phyloP scores from a whole-genome alignment of 2,329 filamentous ascomycete genomes.

The Thelonectria rubi region DNA sequence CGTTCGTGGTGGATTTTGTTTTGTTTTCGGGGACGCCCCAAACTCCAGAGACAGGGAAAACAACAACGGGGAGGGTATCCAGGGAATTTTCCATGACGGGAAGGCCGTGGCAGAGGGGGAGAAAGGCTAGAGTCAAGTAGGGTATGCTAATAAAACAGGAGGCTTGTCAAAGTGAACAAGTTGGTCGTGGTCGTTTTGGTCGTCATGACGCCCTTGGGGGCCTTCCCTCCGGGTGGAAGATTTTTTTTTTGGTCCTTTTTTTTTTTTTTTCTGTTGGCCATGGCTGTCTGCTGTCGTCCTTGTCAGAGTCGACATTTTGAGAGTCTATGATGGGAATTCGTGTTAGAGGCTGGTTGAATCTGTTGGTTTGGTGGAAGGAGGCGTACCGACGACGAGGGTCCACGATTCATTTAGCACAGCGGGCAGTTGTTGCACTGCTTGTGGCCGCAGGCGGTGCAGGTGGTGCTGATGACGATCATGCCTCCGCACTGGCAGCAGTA shows the following conservation, averaged over 20 bases:
- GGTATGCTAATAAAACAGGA: slow-evolving; percentile 1
- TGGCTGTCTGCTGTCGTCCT: too few species aligned
- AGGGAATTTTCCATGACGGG: slow-evolving; percentile 6
- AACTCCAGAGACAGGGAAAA: slow-evolving; percentile 12
- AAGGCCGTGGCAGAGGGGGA: background rate
- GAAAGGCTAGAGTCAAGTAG: slow-evolving; percentile 17
- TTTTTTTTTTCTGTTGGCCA: too few species aligned
- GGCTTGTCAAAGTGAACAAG: slow-evolving; percentile 19
- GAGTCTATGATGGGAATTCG: too few species aligned
- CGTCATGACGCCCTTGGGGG: slow-evolving; percentile 23
- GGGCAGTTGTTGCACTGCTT: slow-evolving; percentile 59
- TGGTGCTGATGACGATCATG: slow-evolving; percentile 66
- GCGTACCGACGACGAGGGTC: slow-evolving; percentile 10
- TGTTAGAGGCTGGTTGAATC: too few species aligned
- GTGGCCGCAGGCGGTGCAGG: slow-evolving; percentile 61
- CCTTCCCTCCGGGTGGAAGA: slow-evolving; percentile 7
- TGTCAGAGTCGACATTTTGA: too few species aligned
- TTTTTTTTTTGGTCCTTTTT: too few species aligned
- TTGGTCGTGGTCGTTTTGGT: slow-evolving; percentile 27
- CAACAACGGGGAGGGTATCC: slow-evolving; percentile 24
- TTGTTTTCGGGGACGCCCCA: slow-evolving; percentile 2
- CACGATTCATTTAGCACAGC: slow-evolving; percentile 41
- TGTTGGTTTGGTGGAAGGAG: background rate
- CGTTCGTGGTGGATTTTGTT: background rate
- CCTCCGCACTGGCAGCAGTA: slow-evolving; percentile 65